Evolutionary conservation across 2,329 filamentous ascomycete species (phyloP), one percentile per base, ranked within the genome.

Genomic region (Neocatenulostroma microsporum): DNA sequence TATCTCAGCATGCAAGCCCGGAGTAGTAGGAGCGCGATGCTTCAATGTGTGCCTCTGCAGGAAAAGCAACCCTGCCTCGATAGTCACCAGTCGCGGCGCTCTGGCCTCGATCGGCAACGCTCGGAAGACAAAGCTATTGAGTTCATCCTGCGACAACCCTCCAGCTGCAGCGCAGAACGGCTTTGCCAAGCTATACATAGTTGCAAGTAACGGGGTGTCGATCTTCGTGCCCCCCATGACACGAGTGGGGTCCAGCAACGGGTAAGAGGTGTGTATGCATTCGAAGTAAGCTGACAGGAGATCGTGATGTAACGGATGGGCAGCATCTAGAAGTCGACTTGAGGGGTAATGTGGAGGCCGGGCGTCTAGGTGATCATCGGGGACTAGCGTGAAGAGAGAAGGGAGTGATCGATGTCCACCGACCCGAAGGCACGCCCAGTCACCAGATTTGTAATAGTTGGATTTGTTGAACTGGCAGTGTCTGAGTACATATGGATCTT

Each of bases 201-300:
- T 31, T 8, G 35, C 47, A 14, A 49, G 40, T 14, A 49, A 30
- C 5, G 37, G 42, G 11, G 46, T 26, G 21, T 49, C 47, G 30
- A 49, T 49, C 30, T 45, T 45, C 27, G 47, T 49, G 23, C 47
- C 47, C 27, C 47, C 47, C 2, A 36, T 38, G 32, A 49, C 47
- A 2, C 47, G 40, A 8, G 29, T 36, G 5, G 47, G 47, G 14
- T 49, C 45, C 21, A 49, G 40, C 19, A 49, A 29, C 5, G 47
- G 47, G 21, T 42, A 49, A 3, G 45, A 44, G 10, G 47, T 41
- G 20, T 49, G 47, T 9, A 49, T 39, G 32, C 47, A 40, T 17
- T 49, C 47, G 18, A 49, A 49, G 35, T 49, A 49, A 3, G 44
- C 39, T 12, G 47, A 38, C n/a, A 49, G 21, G 5, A 49, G 34